phyloP scores from a whole-genome alignment of 108 stramenopile species.

The Cyclotella distinguenda region DNA sequence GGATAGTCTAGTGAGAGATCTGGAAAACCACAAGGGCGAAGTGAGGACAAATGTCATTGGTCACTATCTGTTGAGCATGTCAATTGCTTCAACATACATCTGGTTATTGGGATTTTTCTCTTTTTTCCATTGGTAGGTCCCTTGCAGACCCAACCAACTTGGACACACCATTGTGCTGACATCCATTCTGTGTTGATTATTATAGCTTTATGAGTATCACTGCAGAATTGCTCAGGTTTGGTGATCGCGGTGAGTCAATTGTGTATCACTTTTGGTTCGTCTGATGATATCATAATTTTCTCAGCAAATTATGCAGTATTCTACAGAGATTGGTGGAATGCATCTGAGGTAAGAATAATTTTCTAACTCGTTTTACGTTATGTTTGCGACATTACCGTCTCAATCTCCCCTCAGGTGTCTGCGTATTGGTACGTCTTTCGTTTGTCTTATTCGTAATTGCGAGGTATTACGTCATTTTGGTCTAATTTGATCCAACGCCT shows the following conservation, averaged over 20 bases:
- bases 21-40: conserved; percentile 56
- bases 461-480: too few species aligned
- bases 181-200: too few species aligned
- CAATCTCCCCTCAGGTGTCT: too few species aligned
- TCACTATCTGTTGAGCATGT: conserved; percentile 75
- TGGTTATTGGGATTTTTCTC: conserved; percentile 92
- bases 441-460: background rate
- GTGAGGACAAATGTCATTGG: conserved; percentile 56
- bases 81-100: conserved; percentile 83
- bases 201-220: conserved; percentile 69
- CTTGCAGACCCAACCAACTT: too few species aligned
- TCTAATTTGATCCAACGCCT: too few species aligned
- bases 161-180: too few species aligned
- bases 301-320: conserved; percentile 25
- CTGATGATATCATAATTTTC: background rate
- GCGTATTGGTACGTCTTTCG: conserved; percentile 67
- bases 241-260: conserved; percentile 63
- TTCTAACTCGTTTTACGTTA: too few species aligned
- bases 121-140: conserved; percentile 89
- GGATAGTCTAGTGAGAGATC: conserved; percentile 53
- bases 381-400: too few species aligned
- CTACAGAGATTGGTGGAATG: conserved; percentile 92
- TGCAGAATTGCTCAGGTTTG: conserved; percentile 91
- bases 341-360: conserved; percentile 79
- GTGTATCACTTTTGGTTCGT: background rate